These are phyloP conservation scores for Boletus rufocinnamomeus DNA, from an alignment of 768 basidiomycete species.

Conservation along the genomic window DNA sequence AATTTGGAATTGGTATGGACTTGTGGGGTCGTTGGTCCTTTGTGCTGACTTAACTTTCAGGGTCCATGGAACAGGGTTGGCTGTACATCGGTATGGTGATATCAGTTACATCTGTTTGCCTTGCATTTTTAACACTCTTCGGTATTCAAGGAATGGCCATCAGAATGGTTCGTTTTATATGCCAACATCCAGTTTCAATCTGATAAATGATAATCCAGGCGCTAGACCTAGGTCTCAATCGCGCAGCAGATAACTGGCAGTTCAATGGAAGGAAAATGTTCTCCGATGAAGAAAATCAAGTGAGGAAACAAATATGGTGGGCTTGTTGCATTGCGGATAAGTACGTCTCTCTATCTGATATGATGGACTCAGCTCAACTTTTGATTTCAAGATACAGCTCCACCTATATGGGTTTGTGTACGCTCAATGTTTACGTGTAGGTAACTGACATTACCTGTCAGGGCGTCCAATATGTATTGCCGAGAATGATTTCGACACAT, in stretches of 20 bases:
- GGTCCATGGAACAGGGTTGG: slow-evolving; percentile 84
- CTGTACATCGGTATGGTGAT: slow-evolving; percentile 62
- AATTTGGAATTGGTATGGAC: slow-evolving; percentile 75
- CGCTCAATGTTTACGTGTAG: neutral
- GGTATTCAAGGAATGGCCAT: slow-evolving; percentile 60
- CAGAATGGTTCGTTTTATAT: slow-evolving; percentile 55
- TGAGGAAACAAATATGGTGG: slow-evolving; percentile 81
- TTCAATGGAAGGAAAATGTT: slow-evolving; percentile 62
- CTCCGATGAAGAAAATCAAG: slow-evolving; percentile 64
- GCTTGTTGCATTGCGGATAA: slow-evolving; percentile 69
- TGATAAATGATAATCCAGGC: slow-evolving; percentile 47
- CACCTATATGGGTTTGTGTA: slow-evolving; percentile 64
- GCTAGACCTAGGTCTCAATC: slow-evolving; percentile 78
- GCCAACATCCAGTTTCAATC: neutral
- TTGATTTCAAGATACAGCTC: slow-evolving; percentile 56
- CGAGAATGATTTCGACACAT: slow-evolving; percentile 70
- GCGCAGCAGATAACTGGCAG: slow-evolving; percentile 75
- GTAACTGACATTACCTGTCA: slow-evolving; percentile 26
- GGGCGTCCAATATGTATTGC: slow-evolving; percentile 70
- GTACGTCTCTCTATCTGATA: slow-evolving; percentile 40
- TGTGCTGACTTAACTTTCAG: slow-evolving; percentile 30
- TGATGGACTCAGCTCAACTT: slow-evolving; percentile 5
- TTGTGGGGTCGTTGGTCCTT: neutral
- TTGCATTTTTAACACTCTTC: slow-evolving; percentile 1
- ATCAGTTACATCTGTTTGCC: neutral